A percentile compares a stretch with the other conserved stretches of the same genome.
Evolutionary conservation across 169 alveolate genomes (phyloP).

Genomic region (Plasmodium fragile): DNA sequence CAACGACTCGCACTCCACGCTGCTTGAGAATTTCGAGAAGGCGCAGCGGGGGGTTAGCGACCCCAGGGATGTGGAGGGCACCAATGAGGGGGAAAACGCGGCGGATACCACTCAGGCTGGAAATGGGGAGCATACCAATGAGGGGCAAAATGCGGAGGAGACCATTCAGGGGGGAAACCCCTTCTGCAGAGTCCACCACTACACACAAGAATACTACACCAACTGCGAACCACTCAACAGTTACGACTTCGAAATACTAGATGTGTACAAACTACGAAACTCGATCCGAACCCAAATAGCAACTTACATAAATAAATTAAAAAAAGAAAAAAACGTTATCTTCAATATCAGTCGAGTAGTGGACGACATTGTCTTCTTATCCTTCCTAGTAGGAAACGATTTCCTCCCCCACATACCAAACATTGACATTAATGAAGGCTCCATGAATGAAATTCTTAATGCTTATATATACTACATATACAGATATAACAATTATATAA

Average conservation of each 20-base stretch:
- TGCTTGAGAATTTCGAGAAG: conserved; percentile 76
- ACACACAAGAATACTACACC: conserved; percentile 44
- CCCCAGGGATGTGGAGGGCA: conserved; percentile 84
- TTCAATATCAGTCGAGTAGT: conserved; percentile 87
- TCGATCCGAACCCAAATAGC: conserved; percentile 73
- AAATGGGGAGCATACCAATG: background rate
- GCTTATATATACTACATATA: conserved; percentile 79
- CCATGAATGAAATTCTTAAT: conserved; percentile 86
- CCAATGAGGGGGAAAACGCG: conserved; percentile 90
- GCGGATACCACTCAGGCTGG: conserved; percentile 44
- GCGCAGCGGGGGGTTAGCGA: conserved; percentile 72
- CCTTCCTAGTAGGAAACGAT: conserved; percentile 97
- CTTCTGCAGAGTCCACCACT: conserved; percentile 21
- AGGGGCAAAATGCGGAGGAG: background rate
- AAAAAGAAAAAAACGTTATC: conserved; percentile 61
- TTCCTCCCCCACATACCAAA: conserved; percentile 95
- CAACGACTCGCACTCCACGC: conserved; percentile 47
- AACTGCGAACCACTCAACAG: conserved; percentile 41
- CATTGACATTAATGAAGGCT: conserved; percentile 91
- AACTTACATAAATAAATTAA: conserved; percentile 72
- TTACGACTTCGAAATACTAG: conserved; percentile 64
- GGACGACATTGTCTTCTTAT: conserved; percentile 95
- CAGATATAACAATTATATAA: conserved; percentile 68
- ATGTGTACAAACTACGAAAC: conserved; percentile 50
- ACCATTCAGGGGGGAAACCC: background rate